A percentile compares a stretch with the other conserved stretches of the same genome.
Evolutionary conservation across 306 rosid species (phyloP).

Genomic region (Prunus kanzakura): DNA sequence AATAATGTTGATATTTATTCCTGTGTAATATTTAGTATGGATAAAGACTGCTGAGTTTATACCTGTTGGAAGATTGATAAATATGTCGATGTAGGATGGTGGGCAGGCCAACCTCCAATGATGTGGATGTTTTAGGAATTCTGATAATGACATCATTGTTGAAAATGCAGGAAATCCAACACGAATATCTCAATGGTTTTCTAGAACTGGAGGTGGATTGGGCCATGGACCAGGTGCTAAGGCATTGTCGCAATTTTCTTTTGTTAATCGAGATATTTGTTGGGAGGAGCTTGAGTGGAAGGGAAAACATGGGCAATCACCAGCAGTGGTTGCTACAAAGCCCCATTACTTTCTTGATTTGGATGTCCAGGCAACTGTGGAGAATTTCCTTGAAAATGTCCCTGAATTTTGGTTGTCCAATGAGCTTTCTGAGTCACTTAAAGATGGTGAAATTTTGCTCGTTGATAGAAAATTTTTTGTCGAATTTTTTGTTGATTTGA

Average conservation of each 20-base stretch:
- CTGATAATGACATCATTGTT: slow-evolving; percentile 29
- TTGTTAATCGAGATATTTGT: slow-evolving; percentile 75
- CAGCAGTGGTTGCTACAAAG: slow-evolving; percentile 93
- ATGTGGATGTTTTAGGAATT: slow-evolving; percentile 20
- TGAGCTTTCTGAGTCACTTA: slow-evolving; percentile 74
- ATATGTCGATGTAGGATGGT: neutral
- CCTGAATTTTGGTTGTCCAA: slow-evolving; percentile 90
- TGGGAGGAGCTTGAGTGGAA: slow-evolving; percentile 99
- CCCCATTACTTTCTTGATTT: slow-evolving; percentile 91
- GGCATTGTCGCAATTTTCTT: slow-evolving; percentile 79
- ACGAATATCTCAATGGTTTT: slow-evolving; percentile 71
- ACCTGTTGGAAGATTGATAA: slow-evolving; percentile 7
- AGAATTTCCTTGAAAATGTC: slow-evolving; percentile 73
- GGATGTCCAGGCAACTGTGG: slow-evolving; percentile 67
- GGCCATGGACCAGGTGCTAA: slow-evolving; percentile 74
- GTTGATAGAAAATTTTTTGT: slow-evolving; percentile 63
- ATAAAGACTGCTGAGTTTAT: neutral
- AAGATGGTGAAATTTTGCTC: slow-evolving; percentile 76
- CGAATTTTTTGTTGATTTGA: slow-evolving; percentile 55
- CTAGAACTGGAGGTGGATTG: slow-evolving; percentile 46
- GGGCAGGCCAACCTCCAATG: neutral
- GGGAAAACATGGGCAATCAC: slow-evolving; percentile 97
- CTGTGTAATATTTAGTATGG: too few relatives aligned
- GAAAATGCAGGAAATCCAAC: slow-evolving; percentile 66
- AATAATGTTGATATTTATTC: neutral